Conservation (phyloP, 2,329 filamentous ascomycete species). For the Periconia macrospinosa region DNA sequence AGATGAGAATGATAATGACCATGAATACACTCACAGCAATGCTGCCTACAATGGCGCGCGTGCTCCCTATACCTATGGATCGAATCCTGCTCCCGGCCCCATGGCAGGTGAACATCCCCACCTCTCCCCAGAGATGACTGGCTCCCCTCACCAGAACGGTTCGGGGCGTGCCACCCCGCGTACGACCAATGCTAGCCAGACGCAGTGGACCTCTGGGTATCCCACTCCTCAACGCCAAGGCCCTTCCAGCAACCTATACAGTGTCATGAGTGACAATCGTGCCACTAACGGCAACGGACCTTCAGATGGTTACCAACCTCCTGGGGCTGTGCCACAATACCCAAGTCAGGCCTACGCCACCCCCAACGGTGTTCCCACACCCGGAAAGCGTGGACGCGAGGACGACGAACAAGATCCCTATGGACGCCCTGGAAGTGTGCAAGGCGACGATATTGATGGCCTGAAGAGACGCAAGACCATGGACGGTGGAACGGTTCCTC, state of each 20-base stretch:
- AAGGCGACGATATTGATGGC: slow-evolving; percentile 61
- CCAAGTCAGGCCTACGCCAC: slow-evolving; percentile 59
- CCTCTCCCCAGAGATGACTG: slow-evolving; percentile 78
- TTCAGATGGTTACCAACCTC: slow-evolving; percentile 71
- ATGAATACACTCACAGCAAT: slow-evolving; percentile 84
- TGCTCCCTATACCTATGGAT: slow-evolving; percentile 74
- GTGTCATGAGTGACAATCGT: slow-evolving; percentile 81
- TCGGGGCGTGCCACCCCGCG: slow-evolving; percentile 86
- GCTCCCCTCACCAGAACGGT: slow-evolving; percentile 78
- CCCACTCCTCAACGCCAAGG: slow-evolving; percentile 75
- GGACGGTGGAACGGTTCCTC: slow-evolving; percentile 46
- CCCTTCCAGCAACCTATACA: slow-evolving; percentile 82
- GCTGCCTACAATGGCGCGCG: slow-evolving; percentile 72
- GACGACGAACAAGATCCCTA: slow-evolving; percentile 68
- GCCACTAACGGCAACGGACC: slow-evolving; percentile 65
- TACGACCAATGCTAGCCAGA: slow-evolving; percentile 70
- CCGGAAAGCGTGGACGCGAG: slow-evolving; percentile 65
- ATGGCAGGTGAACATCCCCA: slow-evolving; percentile 74
- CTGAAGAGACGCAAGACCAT: slow-evolving; percentile 81
- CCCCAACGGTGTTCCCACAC: slow-evolving; percentile 63
- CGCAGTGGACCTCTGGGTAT: slow-evolving; percentile 75
- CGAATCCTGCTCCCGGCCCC: slow-evolving; percentile 65
- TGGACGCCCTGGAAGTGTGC: slow-evolving; percentile 60
- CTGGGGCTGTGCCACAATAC: slow-evolving; percentile 62
- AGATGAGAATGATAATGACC: slow-evolving; percentile 71